phyloP scores from a whole-genome alignment of 306 rosid genomes.

The Acacia melanoxylon region DNA sequence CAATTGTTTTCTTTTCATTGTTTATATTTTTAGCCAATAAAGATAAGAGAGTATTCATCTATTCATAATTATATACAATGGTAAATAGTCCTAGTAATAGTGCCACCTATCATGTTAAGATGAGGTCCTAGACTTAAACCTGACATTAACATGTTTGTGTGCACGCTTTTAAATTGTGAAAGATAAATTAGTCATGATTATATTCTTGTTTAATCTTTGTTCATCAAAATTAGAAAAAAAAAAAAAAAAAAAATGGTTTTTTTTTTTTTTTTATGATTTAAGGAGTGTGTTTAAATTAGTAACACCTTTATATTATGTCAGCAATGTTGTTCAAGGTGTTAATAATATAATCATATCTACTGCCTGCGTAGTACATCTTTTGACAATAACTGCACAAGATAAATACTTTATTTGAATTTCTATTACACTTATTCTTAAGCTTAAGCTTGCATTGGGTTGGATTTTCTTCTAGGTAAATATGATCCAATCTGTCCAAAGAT shows the following conservation, averaged over 20 bases:
- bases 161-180: too few species aligned
- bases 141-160: too few species aligned
- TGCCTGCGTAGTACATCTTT: neutral
- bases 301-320: neutral
- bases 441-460: neutral
- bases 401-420: neutral
- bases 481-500: neutral
- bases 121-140: too few species aligned
- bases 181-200: too few species aligned
- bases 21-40: neutral
- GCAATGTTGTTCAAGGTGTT: neutral
- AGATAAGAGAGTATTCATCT: neutral
- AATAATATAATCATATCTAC: neutral
- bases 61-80: neutral
- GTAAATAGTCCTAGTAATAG: too few species aligned
- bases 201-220: neutral
- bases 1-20: neutral
- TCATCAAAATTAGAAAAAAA: neutral
- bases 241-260: too few species aligned
- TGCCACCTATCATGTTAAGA: too few species aligned
- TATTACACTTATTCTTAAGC: neutral
- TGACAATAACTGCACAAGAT: neutral
- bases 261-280: neutral
- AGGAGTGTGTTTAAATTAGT: neutral
- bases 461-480: too few species aligned